A percentile compares a stretch with the other conserved stretches of the same genome.
Conservation (phyloP, 805 yeast genomes). For the Yarrowia deformans region DNA sequence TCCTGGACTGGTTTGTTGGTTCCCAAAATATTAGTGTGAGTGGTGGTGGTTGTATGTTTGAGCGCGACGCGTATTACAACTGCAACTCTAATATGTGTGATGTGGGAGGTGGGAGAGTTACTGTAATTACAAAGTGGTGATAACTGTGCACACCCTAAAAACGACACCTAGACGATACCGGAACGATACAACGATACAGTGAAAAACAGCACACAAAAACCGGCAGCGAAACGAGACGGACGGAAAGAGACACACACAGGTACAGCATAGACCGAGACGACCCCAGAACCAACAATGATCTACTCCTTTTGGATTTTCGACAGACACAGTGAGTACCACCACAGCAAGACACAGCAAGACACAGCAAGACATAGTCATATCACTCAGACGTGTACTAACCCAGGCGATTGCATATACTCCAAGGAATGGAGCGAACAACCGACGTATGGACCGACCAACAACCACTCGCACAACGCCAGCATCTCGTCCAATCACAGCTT, state of each 20-base stretch:
- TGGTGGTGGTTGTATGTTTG: neutral
- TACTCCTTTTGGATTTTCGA: conserved; percentile 91
- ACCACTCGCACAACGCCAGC: conserved; percentile 34
- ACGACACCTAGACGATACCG: conserved; percentile 9
- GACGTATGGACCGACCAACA: neutral
- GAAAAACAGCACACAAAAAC: no score
- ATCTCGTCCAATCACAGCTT: conserved; percentile 29
- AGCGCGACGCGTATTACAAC: conserved; percentile 32
- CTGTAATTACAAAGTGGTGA: neutral
- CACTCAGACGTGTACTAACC: neutral
- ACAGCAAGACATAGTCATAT: no score
- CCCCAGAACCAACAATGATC: conserved; percentile 54
- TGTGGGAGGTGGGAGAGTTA: neutral
- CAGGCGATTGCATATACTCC: conserved; percentile 76
- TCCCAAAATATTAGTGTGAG: neutral
- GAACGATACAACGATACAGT: no score
- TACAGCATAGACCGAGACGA: neutral
- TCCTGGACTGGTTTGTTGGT: neutral
- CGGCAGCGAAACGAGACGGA: neutral
- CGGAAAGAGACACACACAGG: neutral
- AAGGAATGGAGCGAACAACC: conserved; percentile 64
- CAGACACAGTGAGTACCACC: conserved; percentile 69
- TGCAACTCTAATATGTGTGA: conserved; percentile 1
- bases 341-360: no score
- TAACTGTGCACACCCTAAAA: neutral